Evolutionary conservation across 2,329 filamentous ascomycete species (phyloP).

Genomic region (Aspergillus intermedius): DNA sequence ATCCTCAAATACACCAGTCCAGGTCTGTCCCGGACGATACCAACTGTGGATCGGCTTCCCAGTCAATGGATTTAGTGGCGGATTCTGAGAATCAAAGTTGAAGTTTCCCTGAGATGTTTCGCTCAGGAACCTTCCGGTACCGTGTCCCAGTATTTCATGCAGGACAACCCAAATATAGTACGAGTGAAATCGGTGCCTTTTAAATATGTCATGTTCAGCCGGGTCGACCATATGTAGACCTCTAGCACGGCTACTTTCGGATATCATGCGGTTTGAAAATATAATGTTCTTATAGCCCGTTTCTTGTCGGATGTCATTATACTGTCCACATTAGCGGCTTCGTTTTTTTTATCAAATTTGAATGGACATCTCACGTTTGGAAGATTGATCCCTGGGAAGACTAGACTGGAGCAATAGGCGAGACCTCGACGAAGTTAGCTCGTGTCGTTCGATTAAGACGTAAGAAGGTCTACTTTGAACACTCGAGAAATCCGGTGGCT

Average conservation of each 20-base stretch:
- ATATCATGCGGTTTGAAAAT: constrained; percentile 47
- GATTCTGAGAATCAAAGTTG: constrained; percentile 50
- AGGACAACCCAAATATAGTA: constrained; percentile 26
- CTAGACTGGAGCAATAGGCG: constrained; percentile 40
- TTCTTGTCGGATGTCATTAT: constrained; percentile 71
- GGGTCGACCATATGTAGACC: constrained; percentile 10
- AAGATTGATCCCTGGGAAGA: constrained; percentile 41
- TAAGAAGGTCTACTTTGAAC: constrained; percentile 6
- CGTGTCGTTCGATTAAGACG: background rate
- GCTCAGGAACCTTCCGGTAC: constrained; percentile 56
- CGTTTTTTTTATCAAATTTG: no score
- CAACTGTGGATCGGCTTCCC: constrained; percentile 43
- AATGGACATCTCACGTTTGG: constrained; percentile 41
- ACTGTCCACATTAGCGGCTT: constrained; percentile 27
- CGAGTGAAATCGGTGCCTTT: constrained; percentile 8
- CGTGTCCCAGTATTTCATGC: constrained; percentile 58
- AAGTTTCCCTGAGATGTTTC: constrained; percentile 41
- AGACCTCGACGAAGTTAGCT: constrained; percentile 25
- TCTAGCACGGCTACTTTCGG: constrained; percentile 9
- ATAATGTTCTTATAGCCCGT: constrained; percentile 86
- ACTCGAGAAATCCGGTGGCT: constrained; percentile 15
- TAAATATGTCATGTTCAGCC: constrained; percentile 6
- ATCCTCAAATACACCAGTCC: constrained; percentile 55
- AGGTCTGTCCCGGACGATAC: constrained; percentile 60
- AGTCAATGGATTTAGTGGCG: constrained; percentile 52